These are phyloP conservation scores for Clonostachys rosea DNA, from an alignment of 2,329 filamentous ascomycete genomes.

Conservation along the genomic window DNA sequence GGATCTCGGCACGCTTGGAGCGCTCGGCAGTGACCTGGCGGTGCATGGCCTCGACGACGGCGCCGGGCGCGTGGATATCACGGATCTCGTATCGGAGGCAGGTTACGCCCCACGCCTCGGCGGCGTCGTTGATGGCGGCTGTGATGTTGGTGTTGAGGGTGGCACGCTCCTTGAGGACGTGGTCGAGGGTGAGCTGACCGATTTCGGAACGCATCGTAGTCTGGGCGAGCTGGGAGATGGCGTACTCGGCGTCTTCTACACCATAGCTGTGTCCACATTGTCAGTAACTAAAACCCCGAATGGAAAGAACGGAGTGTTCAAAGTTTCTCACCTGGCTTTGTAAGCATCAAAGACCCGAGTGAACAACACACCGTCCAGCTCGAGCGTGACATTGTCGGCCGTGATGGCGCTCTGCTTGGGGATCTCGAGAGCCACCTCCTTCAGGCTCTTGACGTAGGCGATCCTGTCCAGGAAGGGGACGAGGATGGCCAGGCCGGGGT, in stretches of 20 bases:
- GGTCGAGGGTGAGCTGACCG: conserved; percentile 90
- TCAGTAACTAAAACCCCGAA: background rate
- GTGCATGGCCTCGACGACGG: conserved; percentile 97
- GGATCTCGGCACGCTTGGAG: conserved; percentile 94
- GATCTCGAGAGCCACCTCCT: conserved; percentile 94
- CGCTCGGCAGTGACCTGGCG: conserved; percentile 95
- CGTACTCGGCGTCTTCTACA: conserved; percentile 97
- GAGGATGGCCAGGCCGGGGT: conserved; percentile 85
- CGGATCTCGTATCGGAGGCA: conserved; percentile 97
- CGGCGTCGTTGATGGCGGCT: conserved; percentile 96
- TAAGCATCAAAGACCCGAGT: conserved; percentile 97
- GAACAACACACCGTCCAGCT: conserved; percentile 92
- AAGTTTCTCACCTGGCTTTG: conserved; percentile 74
- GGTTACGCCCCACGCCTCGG: conserved; percentile 92
- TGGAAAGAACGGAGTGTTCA: background rate
- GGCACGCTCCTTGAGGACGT: conserved; percentile 95
- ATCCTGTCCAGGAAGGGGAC: conserved; percentile 92
- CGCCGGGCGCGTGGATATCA: conserved; percentile 92
- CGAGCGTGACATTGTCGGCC: conserved; percentile 94
- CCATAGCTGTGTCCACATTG: conserved; percentile 67
- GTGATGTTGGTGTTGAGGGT: conserved; percentile 98
- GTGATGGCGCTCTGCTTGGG: conserved; percentile 97
- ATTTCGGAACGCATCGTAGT: conserved; percentile 99
- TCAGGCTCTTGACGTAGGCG: conserved; percentile 95
- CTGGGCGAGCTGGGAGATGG: conserved; percentile 95